These are phyloP conservation scores for Xylaria sp. DNA, from an alignment of 2,329 filamentous ascomycete species.

Conservation along the genomic window DNA sequence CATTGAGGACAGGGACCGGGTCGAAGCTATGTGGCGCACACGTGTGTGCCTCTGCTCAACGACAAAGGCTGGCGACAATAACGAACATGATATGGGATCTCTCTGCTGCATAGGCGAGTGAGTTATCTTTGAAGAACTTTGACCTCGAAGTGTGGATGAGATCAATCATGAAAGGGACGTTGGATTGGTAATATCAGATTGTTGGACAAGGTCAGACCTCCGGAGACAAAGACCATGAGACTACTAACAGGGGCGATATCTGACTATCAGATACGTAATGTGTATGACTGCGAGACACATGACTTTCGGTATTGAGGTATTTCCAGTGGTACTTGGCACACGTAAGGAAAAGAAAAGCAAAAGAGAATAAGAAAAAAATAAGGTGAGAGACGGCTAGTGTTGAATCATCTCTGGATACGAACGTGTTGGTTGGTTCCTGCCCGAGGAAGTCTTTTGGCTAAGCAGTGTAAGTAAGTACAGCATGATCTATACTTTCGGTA, in stretches of 20 bases:
- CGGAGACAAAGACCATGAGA: conserved; percentile 2
- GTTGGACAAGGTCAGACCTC: conserved; percentile 5
- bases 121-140: background rate
- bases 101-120: background rate
- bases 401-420: conserved; percentile 6
- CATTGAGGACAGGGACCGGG: conserved; percentile 14
- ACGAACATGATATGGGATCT: conserved; percentile 8
- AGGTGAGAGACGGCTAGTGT: conserved; percentile 8
- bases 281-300: conserved; percentile 13
- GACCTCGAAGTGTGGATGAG: conserved; percentile 3
- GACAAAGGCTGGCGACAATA: background rate
- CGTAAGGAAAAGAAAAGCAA: background rate
- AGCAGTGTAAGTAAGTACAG: conserved; percentile 5
- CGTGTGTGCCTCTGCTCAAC: background rate
- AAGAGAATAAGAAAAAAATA: background rate
- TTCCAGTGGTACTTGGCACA: background rate
- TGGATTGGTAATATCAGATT: background rate
- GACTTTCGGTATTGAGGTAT: background rate
- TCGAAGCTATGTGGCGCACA: conserved; percentile 1
- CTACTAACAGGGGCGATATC: conserved; percentile 4
- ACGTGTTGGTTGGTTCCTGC: conserved; percentile 5
- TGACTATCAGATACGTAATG: conserved; percentile 18
- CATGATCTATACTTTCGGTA: conserved; percentile 1
- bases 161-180: background rate
- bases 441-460: background rate